A percentile compares a stretch with the other conserved stretches of the same genome.
Conservation (phyloP, 108 stramenopile species). For the Pseudonitzschia delicatissima region DNA sequence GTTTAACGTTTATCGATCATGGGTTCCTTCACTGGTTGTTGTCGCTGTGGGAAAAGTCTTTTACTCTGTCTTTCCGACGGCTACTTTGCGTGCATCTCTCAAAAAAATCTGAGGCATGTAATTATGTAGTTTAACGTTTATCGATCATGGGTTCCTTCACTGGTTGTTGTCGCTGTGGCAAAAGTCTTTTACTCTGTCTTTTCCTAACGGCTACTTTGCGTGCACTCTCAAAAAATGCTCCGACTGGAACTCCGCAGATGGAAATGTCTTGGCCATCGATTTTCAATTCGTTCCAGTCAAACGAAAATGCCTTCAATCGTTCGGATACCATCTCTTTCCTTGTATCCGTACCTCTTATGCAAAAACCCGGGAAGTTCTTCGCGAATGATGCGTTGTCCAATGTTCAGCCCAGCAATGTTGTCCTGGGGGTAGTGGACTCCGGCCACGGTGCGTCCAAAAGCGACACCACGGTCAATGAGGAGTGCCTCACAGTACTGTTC, state of each 20-base stretch:
- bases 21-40: too few species aligned
- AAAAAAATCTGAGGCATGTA: too few species aligned
- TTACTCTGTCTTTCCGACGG: too few species aligned
- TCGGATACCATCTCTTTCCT: neutral
- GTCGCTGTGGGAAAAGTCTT: too few species aligned
- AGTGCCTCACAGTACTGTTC: slow-evolving; percentile 31
- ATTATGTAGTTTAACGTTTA: too few species aligned
- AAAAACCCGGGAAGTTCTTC: slow-evolving; percentile 18
- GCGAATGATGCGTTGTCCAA: slow-evolving; percentile 27
- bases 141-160: too few species aligned
- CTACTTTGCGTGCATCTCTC: too few species aligned
- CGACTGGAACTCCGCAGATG: slow-evolving; percentile 6
- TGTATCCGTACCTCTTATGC: slow-evolving; percentile 21
- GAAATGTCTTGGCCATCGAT: slow-evolving; percentile 1
- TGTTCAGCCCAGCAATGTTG: slow-evolving; percentile 38
- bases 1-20: too few species aligned
- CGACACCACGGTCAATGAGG: slow-evolving; percentile 26
- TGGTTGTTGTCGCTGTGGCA: too few species aligned
- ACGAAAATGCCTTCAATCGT: slow-evolving; percentile 25
- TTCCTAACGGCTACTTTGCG: too few species aligned
- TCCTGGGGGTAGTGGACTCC: slow-evolving; percentile 53
- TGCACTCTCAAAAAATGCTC: neutral
- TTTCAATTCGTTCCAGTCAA: slow-evolving; percentile 38
- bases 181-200: too few species aligned
- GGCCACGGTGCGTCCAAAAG: slow-evolving; percentile 42